phyloP scores from a whole-genome alignment of 2,329 filamentous ascomycete species.

The Penicillium sp. region DNA sequence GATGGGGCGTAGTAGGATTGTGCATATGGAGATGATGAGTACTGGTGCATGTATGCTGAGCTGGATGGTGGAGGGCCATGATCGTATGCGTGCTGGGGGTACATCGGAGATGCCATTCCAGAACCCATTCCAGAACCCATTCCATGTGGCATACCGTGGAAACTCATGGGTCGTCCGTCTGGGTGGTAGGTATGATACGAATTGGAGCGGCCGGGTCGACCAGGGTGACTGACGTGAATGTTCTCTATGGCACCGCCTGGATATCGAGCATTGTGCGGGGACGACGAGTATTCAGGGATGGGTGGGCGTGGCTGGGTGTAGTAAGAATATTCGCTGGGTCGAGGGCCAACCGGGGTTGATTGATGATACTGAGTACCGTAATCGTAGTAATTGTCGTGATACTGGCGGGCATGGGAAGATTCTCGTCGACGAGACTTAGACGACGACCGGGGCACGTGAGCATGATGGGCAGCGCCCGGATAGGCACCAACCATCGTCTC shows the following conservation, averaged over 20 bases:
- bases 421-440: slow-evolving; percentile 37
- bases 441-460: slow-evolving; percentile 30
- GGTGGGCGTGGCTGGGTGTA: slow-evolving; percentile 28
- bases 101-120: slow-evolving; percentile 22
- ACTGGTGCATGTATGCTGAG: slow-evolving; percentile 37
- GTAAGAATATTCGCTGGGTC: slow-evolving; percentile 31
- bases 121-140: slow-evolving; percentile 23
- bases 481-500: slow-evolving; percentile 38
- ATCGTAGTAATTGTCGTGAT: slow-evolving; percentile 35
- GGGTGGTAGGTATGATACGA: slow-evolving; percentile 40
- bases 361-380: slow-evolving; percentile 37
- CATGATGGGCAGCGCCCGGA: slow-evolving; percentile 29
- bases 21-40: slow-evolving; percentile 34
- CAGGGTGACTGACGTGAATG: slow-evolving; percentile 29
- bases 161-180: slow-evolving; percentile 38
- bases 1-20: slow-evolving; percentile 28
- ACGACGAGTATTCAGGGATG: slow-evolving; percentile 32
- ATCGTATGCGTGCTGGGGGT: slow-evolving; percentile 31
- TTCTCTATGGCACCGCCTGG: slow-evolving; percentile 30
- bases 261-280: slow-evolving; percentile 31
- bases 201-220: slow-evolving; percentile 31
- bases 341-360: slow-evolving; percentile 30
- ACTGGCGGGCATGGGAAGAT: slow-evolving; percentile 28
- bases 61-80: slow-evolving; percentile 38
- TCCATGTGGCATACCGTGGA: slow-evolving; percentile 33